Evolutionary conservation across 2,329 filamentous ascomycete species (phyloP).

Genomic region (Penicillium sp.): DNA sequence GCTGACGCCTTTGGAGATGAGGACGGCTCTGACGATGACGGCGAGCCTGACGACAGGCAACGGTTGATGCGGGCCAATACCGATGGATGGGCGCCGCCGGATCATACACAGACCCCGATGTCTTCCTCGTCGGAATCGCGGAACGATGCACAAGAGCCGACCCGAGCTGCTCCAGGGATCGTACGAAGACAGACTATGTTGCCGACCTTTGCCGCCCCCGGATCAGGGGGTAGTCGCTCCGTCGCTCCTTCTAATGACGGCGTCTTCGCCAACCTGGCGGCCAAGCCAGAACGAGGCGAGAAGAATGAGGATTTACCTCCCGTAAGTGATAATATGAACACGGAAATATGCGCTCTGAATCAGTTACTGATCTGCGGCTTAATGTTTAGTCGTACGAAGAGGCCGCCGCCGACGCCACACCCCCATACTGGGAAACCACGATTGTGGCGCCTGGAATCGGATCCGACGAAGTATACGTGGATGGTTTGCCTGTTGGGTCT

Average conservation of each 20-base stretch:
- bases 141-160: slow-evolving; percentile 16
- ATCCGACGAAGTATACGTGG: slow-evolving; percentile 94
- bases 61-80: slow-evolving; percentile 72
- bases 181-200: slow-evolving; percentile 54
- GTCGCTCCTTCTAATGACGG: slow-evolving; percentile 82
- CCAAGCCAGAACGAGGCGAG: slow-evolving; percentile 79
- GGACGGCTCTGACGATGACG: slow-evolving; percentile 66
- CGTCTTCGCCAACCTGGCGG: slow-evolving; percentile 91
- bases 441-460: slow-evolving; percentile 89
- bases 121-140: slow-evolving; percentile 29
- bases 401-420: slow-evolving; percentile 91
- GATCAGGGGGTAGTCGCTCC: slow-evolving; percentile 49
- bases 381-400: slow-evolving; percentile 83
- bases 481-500: slow-evolving; percentile 87
- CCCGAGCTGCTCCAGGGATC: slow-evolving; percentile 25
- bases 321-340: slow-evolving; percentile 62
- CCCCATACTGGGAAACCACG: slow-evolving; percentile 98
- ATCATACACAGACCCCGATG: slow-evolving; percentile 25
- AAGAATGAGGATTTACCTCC: slow-evolving; percentile 90
- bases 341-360: background rate
- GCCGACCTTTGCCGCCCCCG: slow-evolving; percentile 48
- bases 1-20: slow-evolving; percentile 89
- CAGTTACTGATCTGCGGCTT: background rate
- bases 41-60: slow-evolving; percentile 78
- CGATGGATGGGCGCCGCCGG: slow-evolving; percentile 28